Conservation (phyloP, 2,329 filamentous ascomycete species). For the Trichophyton schoenleinii region DNA sequence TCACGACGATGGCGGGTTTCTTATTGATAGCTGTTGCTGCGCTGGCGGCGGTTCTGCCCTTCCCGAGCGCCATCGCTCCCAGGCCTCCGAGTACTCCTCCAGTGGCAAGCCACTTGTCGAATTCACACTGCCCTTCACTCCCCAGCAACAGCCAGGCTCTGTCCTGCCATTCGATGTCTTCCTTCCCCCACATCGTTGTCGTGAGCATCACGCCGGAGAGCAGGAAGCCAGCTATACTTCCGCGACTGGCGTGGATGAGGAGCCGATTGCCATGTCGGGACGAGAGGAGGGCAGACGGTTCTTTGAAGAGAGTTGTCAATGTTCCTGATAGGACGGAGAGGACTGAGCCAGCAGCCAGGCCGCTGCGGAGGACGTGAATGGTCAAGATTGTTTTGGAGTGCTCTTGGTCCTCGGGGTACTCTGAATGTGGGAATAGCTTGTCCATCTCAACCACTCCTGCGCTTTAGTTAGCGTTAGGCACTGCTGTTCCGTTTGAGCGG, state of each 20-base stretch:
- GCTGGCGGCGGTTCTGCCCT: conserved; percentile 3
- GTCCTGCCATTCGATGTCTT: conserved; percentile 10
- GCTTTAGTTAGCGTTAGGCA: too few relatives aligned
- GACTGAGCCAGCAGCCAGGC: conserved; percentile 4
- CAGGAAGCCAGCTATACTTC: conserved; percentile 6
- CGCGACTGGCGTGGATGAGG: conserved; percentile 8
- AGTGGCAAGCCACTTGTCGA: conserved; percentile 4
- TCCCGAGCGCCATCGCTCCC: background rate
- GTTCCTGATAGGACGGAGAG: conserved; percentile 7
- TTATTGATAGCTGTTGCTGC: background rate
- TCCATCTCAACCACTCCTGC: conserved; percentile 4
- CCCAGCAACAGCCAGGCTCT: conserved; percentile 8
- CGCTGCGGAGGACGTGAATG: conserved; percentile 8
- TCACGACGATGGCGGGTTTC: background rate
- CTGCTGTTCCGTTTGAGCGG: too few relatives aligned
- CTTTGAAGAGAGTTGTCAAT: conserved; percentile 5
- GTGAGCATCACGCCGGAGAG: conserved; percentile 4
- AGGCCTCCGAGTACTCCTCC: conserved; percentile 7
- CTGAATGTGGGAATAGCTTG: conserved; percentile 8
- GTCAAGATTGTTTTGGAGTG: conserved; percentile 7
- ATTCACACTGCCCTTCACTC: conserved; percentile 6
- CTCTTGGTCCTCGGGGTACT: conserved; percentile 10
- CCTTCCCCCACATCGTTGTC: conserved; percentile 5
- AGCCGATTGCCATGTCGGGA: conserved; percentile 5
- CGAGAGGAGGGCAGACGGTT: conserved; percentile 4